Base-by-base conservation (phyloP, 2,329 filamentous ascomycete genomes). In the Chaetomium olivaceum region DNA sequence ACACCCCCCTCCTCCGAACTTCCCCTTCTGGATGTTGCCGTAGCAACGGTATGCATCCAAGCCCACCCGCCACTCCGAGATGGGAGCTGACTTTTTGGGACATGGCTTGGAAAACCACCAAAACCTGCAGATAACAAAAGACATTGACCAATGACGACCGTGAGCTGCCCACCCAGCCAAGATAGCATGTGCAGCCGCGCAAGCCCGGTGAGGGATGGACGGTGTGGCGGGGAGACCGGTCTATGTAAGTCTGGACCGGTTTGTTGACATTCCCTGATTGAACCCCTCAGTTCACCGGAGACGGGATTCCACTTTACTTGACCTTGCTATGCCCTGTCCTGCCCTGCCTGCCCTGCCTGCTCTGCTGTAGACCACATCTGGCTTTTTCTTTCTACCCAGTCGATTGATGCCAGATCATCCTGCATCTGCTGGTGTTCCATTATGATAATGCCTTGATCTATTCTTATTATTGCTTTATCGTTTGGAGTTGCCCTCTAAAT, bases 321-420 rank as follows among this genome's bases (percentile, higher is more conserved):
- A 54, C 33, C 56, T 33, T 29, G 6, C 50, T 19, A 25, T 50
- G 14, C 43, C 23, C 31, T 25, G 33, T n/a, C 16, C 31, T 58
- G 14, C 43, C 31, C 31, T 58, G 14, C 16, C 31, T 58, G 14
- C 43, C 31, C 31, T 58, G 14, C 31, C 31, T 25, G 33, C 23
- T 21, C 43, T 58, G 21, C 46, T 21, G 43, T 23, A 50, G 54
- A 55, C 51, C 62, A 23, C n/a, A 29, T 31, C 51, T 58, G 55
- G 39, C 50, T 58, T 60, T 58, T 60, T 25, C 9, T 56, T n/a
- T 51, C 25, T 36, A 43, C 46, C 58, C 58, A 56, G 25, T 60
- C 21, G 48, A 58, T 58, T 64, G 39, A 29, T 65, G 58, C 67
- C 65, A 68, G 63, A 62, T 67, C 68, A 67, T 64, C 58, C 50